phyloP scores from a whole-genome alignment of 129 eudicot species.

The sunflower (Helianthus annuus) region DNA sequence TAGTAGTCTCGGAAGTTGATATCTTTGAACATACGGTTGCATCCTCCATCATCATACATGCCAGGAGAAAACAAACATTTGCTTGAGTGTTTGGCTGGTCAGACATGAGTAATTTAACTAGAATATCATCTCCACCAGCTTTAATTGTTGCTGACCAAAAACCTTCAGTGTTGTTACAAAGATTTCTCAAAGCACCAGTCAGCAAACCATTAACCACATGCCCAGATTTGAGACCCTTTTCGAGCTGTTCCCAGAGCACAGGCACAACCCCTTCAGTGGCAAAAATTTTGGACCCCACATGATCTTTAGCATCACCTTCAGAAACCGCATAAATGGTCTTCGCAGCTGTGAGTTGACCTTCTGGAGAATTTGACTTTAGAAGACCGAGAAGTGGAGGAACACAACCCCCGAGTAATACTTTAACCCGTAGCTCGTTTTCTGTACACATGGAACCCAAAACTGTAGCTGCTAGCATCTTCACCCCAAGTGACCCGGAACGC shows the following conservation, averaged over 20 bases:
- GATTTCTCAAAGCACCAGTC: slow-evolving; percentile 91
- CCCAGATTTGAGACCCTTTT: slow-evolving; percentile 81
- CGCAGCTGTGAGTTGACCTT: slow-evolving; percentile 95
- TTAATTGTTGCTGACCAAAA: slow-evolving; percentile 87
- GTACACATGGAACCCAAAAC: slow-evolving; percentile 92
- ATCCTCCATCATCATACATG: slow-evolving; percentile 95
- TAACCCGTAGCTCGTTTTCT: slow-evolving; percentile 92
- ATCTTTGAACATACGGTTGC: slow-evolving; percentile 81
- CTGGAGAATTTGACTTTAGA: slow-evolving; percentile 86
- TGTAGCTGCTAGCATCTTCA: slow-evolving; percentile 89
- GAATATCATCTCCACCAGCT: slow-evolving; percentile 87
- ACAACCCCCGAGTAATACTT: slow-evolving; percentile 96
- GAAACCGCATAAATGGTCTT: slow-evolving; percentile 95
- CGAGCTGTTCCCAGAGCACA: slow-evolving; percentile 88
- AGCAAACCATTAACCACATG: slow-evolving; percentile 73
- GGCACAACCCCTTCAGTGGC: slow-evolving; percentile 99
- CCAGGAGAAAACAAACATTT: slow-evolving; percentile 88
- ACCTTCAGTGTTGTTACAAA: slow-evolving; percentile 86
- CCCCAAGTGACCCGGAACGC: slow-evolving; percentile 87
- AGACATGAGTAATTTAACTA: slow-evolving; percentile 71
- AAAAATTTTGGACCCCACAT: slow-evolving; percentile 93
- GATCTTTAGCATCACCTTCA: slow-evolving; percentile 94
- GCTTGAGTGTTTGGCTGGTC: slow-evolving; percentile 85
- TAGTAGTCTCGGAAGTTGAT: slow-evolving; percentile 73
- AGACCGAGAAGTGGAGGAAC: slow-evolving; percentile 97